phyloP scores from a whole-genome alignment of 2,329 filamentous ascomycete genomes.

The Colletotrichum gigasporum region DNA sequence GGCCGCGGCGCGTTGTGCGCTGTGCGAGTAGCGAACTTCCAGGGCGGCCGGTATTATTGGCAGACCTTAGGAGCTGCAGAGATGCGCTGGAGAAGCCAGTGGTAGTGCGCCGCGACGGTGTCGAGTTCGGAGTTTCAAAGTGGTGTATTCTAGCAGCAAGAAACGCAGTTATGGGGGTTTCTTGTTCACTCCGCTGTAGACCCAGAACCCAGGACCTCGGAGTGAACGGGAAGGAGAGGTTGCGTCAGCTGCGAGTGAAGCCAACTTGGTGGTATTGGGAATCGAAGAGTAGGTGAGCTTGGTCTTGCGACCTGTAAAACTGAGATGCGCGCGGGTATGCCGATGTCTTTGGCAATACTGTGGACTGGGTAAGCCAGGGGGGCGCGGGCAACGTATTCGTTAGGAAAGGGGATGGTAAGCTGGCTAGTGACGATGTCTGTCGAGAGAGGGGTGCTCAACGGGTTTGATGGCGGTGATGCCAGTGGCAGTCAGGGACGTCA shows the following conservation, averaged over 20 bases:
- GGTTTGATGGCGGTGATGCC: neutral
- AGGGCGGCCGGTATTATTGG: neutral
- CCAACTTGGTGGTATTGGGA: conserved; percentile 85
- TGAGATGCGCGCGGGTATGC: neutral
- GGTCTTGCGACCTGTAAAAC: conserved; percentile 28
- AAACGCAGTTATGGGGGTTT: conserved; percentile 91
- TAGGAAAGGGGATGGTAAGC: neutral
- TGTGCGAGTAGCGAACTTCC: conserved; percentile 14
- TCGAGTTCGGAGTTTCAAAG: neutral
- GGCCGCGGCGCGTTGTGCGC: conserved; percentile 29
- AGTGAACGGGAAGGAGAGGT: conserved; percentile 86
- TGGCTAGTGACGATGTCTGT: neutral
- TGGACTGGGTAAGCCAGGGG: neutral
- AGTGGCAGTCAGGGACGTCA: neutral
- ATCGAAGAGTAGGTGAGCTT: conserved; percentile 33
- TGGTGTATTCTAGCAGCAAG: neutral
- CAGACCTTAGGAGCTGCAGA: neutral
- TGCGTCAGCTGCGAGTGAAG: conserved; percentile 78
- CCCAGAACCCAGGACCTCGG: conserved; percentile 91
- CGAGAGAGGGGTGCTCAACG: neutral
- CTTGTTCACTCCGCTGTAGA: conserved; percentile 96
- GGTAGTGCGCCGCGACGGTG: neutral
- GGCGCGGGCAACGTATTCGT: no score
- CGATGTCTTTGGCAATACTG: neutral
- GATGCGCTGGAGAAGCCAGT: conserved; percentile 4